Evolutionary conservation across 306 rosid genomes (phyloP).

Genomic region (Trifolium dubium): DNA sequence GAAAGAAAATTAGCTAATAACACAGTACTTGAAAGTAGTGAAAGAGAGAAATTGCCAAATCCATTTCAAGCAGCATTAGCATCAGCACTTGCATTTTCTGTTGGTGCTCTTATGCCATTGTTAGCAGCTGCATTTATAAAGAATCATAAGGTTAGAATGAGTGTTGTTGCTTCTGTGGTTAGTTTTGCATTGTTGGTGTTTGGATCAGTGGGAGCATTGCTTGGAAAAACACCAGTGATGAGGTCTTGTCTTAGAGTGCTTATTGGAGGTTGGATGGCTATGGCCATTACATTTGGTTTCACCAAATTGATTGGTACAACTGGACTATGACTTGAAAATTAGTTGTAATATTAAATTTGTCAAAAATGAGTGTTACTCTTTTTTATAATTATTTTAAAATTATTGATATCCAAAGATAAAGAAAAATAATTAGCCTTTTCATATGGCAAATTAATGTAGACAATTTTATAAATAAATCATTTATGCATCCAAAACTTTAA

Average conservation of each 20-base stretch:
- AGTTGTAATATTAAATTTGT: no score
- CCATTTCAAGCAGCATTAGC: constrained; percentile 73
- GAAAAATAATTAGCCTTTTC: no score
- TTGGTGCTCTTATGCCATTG: constrained; percentile 69
- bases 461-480: no score
- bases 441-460: no score
- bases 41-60: constrained; percentile 58
- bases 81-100: constrained; percentile 67
- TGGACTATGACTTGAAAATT: constrained; percentile 22
- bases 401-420: no score
- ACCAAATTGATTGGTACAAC: constrained; percentile 59
- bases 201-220: constrained; percentile 60
- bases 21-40: background rate
- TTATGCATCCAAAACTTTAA: no score
- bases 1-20: background rate
- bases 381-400: no score
- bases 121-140: constrained; percentile 60
- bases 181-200: constrained; percentile 61
- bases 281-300: constrained; percentile 74
- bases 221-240: constrained; percentile 59
- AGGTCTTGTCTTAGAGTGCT: constrained; percentile 62
- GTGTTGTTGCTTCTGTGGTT: constrained; percentile 48
- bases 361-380: no score
- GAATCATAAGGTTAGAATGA: constrained; percentile 51
- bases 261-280: constrained; percentile 80